These are phyloP conservation scores for Thermothelomyces thermophilus DNA, from an alignment of 2,329 filamentous ascomycete species.

Conservation along the genomic window DNA sequence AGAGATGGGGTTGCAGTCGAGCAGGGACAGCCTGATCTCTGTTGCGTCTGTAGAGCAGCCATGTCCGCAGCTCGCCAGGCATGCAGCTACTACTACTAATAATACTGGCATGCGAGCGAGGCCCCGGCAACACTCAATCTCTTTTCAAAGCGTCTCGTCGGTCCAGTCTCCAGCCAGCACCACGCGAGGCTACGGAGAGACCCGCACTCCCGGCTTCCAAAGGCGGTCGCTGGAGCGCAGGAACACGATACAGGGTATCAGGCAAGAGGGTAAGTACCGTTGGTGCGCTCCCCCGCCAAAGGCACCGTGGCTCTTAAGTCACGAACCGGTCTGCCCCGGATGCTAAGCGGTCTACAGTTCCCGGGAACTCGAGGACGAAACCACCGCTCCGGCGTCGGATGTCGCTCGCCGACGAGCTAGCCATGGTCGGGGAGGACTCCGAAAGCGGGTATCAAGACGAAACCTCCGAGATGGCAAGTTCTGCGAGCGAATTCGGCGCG, in stretches of 20 bases:
- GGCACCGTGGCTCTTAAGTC: too few relatives aligned
- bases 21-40: not conserved
- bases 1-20: constrained; percentile 14
- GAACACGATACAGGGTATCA: constrained; percentile 18
- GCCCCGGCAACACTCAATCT: constrained; percentile 8
- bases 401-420: constrained; percentile 18
- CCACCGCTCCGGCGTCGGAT: constrained; percentile 13
- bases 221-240: constrained; percentile 5
- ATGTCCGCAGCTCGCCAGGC: not conserved
- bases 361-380: not conserved
- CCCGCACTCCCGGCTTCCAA: not conserved
- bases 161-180: not conserved
- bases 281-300: not conserved
- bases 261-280: constrained; percentile 12
- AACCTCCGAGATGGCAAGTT: constrained; percentile 10
- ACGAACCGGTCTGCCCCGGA: too few relatives aligned
- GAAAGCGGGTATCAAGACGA: constrained; percentile 16
- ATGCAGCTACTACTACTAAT: not conserved
- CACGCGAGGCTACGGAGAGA: not conserved
- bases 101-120: not conserved
- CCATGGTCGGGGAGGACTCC: constrained; percentile 16
- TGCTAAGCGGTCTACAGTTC: not conserved
- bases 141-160: constrained; percentile 4
- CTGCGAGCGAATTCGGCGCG: constrained; percentile 8
- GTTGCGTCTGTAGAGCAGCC: not conserved